phyloP scores from a whole-genome alignment of 257 asterid species.

The Leptodermis oblonga region DNA sequence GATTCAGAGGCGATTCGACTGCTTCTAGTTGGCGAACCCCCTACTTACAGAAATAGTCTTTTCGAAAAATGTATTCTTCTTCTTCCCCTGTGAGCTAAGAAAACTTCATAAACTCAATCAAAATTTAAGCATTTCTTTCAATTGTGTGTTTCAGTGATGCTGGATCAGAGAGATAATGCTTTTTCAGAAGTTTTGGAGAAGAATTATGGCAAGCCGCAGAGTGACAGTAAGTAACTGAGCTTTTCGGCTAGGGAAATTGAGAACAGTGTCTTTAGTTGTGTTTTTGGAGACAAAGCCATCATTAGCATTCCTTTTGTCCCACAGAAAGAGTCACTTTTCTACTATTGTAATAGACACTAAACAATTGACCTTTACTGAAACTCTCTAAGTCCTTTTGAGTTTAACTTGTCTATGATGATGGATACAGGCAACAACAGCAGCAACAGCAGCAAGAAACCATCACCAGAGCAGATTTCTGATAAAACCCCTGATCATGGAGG shows the following conservation, averaged over 20 bases:
- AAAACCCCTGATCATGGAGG: conserved; percentile 20
- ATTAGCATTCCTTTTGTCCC: too few relatives aligned
- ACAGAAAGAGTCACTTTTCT: too few relatives aligned
- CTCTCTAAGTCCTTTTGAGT: too few relatives aligned
- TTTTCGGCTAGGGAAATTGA: background rate
- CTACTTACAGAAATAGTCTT: conserved; percentile 42
- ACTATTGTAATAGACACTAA: too few relatives aligned
- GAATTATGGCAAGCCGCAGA: conserved; percentile 53
- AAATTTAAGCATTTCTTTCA: background rate
- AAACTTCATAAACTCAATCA: background rate
- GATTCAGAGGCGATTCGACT: conserved; percentile 87
- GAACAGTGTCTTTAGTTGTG: background rate
- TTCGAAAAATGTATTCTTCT: conserved; percentile 52
- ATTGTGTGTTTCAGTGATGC: conserved; percentile 46
- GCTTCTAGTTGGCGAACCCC: conserved; percentile 53
- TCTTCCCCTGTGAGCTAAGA: background rate
- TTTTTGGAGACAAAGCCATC: too few relatives aligned
- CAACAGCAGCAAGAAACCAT: conserved; percentile 25
- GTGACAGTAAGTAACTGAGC: conserved; percentile 40
- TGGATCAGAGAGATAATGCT: conserved; percentile 42
- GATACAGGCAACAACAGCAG: conserved; percentile 44
- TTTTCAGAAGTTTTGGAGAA: conserved; percentile 39
- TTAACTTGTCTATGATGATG: too few relatives aligned
- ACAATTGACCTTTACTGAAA: too few relatives aligned
- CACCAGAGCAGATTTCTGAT: conserved; percentile 19